Evolutionary conservation across 2,329 filamentous ascomycete species (phyloP).

Genomic region (Raffaelea albimanens): DNA sequence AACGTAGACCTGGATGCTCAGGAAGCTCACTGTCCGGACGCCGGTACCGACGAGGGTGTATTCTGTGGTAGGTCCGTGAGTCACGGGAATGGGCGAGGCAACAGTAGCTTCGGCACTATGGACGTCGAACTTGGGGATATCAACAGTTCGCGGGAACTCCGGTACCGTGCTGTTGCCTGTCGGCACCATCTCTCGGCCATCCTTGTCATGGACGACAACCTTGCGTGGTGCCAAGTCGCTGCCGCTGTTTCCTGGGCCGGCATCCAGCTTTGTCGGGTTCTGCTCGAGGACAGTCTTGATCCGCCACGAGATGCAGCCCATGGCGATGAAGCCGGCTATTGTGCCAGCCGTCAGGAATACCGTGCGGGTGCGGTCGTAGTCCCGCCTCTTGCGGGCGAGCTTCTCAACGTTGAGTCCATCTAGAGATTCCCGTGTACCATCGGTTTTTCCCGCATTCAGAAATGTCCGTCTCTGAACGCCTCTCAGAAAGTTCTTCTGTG

Average conservation of each 20-base stretch:
- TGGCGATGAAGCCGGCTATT: slow-evolving; percentile 38
- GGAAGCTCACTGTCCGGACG: slow-evolving; percentile 80
- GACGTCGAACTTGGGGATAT: slow-evolving; percentile 39
- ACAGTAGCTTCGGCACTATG: neutral
- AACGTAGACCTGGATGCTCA: slow-evolving; percentile 87
- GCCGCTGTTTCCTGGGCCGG: slow-evolving; percentile 35
- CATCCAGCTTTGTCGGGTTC: slow-evolving; percentile 27
- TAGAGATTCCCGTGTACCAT: slow-evolving; percentile 18
- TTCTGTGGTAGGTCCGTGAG: slow-evolving; percentile 30
- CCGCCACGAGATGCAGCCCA: slow-evolving; percentile 42
- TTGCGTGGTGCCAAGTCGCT: slow-evolving; percentile 43
- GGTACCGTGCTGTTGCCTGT: slow-evolving; percentile 77
- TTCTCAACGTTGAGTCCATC: slow-evolving; percentile 41
- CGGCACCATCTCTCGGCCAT: slow-evolving; percentile 64
- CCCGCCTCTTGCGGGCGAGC: slow-evolving; percentile 33
- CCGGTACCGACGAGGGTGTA: slow-evolving; percentile 87
- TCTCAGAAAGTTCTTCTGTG: neutral
- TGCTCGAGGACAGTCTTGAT: slow-evolving; percentile 29
- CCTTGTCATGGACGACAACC: slow-evolving; percentile 54
- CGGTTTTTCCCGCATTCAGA: slow-evolving; percentile 14
- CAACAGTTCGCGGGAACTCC: slow-evolving; percentile 64
- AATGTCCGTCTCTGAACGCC: slow-evolving; percentile 21
- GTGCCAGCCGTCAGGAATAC: slow-evolving; percentile 43
- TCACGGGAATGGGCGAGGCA: neutral
- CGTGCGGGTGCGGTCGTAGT: slow-evolving; percentile 41